Base-by-base conservation (phyloP, 768 basidiomycete genomes). In the Coprinopsis sp. region DNA sequence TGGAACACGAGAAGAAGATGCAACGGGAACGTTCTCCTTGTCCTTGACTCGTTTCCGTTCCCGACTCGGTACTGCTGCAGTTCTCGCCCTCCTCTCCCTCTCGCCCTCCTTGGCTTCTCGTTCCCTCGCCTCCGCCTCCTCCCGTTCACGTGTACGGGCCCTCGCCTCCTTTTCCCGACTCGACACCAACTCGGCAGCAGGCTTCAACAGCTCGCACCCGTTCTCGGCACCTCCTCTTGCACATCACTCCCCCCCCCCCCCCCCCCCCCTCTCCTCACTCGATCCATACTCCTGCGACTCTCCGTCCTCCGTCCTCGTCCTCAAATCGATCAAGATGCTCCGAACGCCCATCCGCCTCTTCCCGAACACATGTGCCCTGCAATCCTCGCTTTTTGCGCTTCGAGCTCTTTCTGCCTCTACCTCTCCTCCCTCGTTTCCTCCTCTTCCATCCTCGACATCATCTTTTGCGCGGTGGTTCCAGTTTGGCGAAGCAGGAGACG, bases 331-430 rank as follows among this genome's bases (percentile, higher is more conserved):
- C n/a, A n/a, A n/a, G n/a, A n/a, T n/a, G n/a, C n/a, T n/a, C n/a
- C n/a, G n/a, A n/a, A n/a, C n/a, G n/a, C 2, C 68, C 70, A 23
- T 70, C 68, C 13, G 63, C 64, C 46, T 74, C 74, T 37, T 77
- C 74, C 44, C 65, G 64, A 16, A 72, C 71, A 19, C 91, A 94
- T 94, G 70, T 94, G 90, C 39, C 89, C 88, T 2, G 95, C 92
- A 49, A 95, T 93, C 46, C 91, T 74, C 38, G 91, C 91, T 67
- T 95, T 95, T 67, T 93, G 92, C 10, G 81, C 79, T 62, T 91
- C 91, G 29, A 94, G 68, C 65, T 91, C 90, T 65, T 91, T 87
- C 68, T 71, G 77, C 62, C 69, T 70, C 52, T 58, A 51, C 39
- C 69, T 57, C 51, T 60, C 52, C 42, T 68, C 67, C 50, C 69